Conservation (phyloP, 257 asterid species). For the Parsonsia alboflavescens region DNA sequence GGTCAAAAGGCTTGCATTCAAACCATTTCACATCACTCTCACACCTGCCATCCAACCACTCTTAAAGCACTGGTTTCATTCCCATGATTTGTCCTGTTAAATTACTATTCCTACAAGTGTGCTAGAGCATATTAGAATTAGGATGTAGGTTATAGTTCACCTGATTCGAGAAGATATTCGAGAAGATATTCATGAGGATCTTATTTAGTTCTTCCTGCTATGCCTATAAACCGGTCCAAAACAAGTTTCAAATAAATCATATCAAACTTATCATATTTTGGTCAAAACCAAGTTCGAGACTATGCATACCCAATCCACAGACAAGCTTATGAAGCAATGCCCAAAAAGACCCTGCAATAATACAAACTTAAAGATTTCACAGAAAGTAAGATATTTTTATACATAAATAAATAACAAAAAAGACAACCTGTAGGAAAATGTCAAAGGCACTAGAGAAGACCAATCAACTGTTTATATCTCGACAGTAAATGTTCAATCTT, state of each 20-base stretch:
- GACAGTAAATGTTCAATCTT: neutral
- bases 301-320: neutral
- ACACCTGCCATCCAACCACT: neutral
- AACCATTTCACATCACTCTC: neutral
- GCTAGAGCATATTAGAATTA: neutral
- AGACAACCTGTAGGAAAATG: neutral
- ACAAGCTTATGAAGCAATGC: neutral
- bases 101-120: neutral
- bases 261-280: neutral
- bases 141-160: neutral
- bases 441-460: neutral
- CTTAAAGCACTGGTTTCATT: neutral
- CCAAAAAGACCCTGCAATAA: neutral
- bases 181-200: neutral
- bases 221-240: too few relatives aligned
- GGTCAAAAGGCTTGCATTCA: neutral
- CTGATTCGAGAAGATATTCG: neutral
- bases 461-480: neutral
- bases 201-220: neutral
- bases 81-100: neutral
- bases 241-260: neutral
- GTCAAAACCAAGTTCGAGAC: neutral
- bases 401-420: neutral
- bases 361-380: neutral
- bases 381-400: neutral